Percentiles rank a stretch among this genome's conserved stretches.
These are phyloP conservation scores for Pavlovales sp. DNA, from an alignment of 208 protist species.

Conservation along the genomic window DNA sequence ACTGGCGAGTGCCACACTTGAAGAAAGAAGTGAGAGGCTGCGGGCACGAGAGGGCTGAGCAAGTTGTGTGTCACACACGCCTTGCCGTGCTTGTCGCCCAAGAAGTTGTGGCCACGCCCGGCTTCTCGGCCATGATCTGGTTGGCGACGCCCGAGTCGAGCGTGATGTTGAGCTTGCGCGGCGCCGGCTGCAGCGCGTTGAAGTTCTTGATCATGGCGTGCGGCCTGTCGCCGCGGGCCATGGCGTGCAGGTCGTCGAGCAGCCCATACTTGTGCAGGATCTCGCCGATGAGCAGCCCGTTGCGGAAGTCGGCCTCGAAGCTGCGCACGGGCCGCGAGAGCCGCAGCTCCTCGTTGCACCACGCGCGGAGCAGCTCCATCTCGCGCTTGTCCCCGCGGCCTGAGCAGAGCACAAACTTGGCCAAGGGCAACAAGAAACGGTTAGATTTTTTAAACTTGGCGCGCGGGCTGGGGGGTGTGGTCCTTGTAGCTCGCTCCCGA, in stretches of 20 bases:
- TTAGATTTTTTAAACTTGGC: too few species aligned
- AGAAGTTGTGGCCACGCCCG: conserved; percentile 17
- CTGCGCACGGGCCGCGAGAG: not conserved
- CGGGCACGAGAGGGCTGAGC: not conserved
- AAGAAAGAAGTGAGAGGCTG: too few species aligned
- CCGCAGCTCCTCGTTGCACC: not conserved
- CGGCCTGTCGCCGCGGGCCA: not conserved
- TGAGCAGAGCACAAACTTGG: too few species aligned
- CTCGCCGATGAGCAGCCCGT: conserved; percentile 18
- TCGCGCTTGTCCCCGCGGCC: too few species aligned
- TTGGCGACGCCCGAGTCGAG: conserved; percentile 30
- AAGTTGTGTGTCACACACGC: not conserved
- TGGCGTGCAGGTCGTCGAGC: not conserved
- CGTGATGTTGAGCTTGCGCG: conserved; percentile 14
- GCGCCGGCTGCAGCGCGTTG: not conserved
- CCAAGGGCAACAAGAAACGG: too few species aligned
- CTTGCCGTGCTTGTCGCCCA: not conserved
- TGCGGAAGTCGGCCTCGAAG: conserved; percentile 14
- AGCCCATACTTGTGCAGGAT: not conserved
- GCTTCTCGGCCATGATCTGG: conserved; percentile 28
- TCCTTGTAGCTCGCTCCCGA: too few species aligned
- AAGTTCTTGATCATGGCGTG: conserved; percentile 17
- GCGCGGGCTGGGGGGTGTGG: too few species aligned
- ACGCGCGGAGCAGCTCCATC: not conserved
- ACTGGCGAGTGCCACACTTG: too few species aligned